phyloP scores from a whole-genome alignment of 345 rosid genomes.

The Acer campestre region DNA sequence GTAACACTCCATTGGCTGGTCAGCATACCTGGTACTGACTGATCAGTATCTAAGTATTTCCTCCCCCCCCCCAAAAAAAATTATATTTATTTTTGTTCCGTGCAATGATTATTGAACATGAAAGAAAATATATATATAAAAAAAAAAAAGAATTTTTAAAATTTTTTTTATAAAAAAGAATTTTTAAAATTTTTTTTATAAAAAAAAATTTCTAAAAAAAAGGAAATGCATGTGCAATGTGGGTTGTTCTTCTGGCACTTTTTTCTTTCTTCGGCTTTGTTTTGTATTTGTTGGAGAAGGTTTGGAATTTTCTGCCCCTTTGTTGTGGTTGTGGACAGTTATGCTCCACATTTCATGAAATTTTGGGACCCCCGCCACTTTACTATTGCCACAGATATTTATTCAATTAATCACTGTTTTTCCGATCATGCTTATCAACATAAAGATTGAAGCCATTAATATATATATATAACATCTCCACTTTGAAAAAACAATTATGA shows the following conservation, averaged over 20 bases:
- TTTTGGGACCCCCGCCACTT: conserved; percentile 17
- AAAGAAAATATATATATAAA: conserved; percentile 9
- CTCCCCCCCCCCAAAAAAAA: too few species aligned
- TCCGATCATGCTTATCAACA: conserved; percentile 19
- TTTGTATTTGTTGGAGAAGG: conserved; percentile 28
- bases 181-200: neutral
- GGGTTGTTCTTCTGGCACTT: conserved; percentile 36
- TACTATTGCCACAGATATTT: neutral
- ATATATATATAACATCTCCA: neutral
- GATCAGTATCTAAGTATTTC: too few species aligned
- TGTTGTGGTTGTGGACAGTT: conserved; percentile 33
- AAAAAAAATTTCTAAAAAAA: neutral
- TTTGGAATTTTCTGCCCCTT: conserved; percentile 33
- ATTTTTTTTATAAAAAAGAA: too few species aligned
- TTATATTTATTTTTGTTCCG: conserved; percentile 35
- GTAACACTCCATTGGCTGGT: too few species aligned
- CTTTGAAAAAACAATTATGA: neutral
- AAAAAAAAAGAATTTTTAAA: too few species aligned
- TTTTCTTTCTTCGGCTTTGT: conserved; percentile 33
- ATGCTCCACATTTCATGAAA: conserved; percentile 40
- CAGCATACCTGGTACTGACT: too few species aligned
- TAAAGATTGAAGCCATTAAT: conserved; percentile 20
- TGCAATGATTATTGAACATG: conserved; percentile 51
- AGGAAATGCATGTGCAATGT: conserved; percentile 50
- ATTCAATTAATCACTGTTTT: neutral